Percentiles rank a stretch among this genome's conserved stretches.
Conservation (phyloP, 768 basidiomycete species). For the Amanita thiersii region DNA sequence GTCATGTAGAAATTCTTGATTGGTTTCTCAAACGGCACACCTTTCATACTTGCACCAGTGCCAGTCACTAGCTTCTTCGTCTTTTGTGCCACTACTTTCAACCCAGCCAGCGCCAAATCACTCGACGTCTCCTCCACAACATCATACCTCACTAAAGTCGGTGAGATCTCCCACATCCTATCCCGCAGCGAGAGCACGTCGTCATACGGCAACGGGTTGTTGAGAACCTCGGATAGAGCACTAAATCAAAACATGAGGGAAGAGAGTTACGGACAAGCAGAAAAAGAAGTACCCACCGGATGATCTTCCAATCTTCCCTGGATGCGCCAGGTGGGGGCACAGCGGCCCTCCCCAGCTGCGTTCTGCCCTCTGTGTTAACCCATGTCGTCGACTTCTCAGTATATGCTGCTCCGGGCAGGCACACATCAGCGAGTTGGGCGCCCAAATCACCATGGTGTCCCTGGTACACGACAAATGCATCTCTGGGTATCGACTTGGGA, state of each 20-base stretch:
- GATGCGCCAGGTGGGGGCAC: conserved; percentile 93
- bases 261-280: not conserved
- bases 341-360: conserved; percentile 85
- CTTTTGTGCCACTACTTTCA: conserved; percentile 45
- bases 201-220: conserved; percentile 79
- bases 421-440: conserved; percentile 95
- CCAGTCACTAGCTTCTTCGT: conserved; percentile 25
- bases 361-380: conserved; percentile 95
- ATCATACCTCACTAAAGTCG: conserved; percentile 83
- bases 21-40: conserved; percentile 63
- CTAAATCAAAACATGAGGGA: conserved; percentile 29
- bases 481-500: conserved; percentile 76
- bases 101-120: conserved; percentile 64
- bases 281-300: conserved; percentile 47
- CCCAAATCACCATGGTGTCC: conserved; percentile 98
- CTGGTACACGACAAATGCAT: conserved; percentile 97
- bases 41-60: conserved; percentile 51
- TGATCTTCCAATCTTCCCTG: conserved; percentile 96
- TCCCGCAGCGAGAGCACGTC: conserved; percentile 78
- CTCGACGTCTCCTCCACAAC: conserved; percentile 65
- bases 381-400: conserved; percentile 87
- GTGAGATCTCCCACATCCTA: conserved; percentile 95
- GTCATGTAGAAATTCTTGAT: conserved; percentile 95
- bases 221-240: conserved; percentile 86
- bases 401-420: conserved; percentile 87